A percentile compares a stretch with the other conserved stretches of the same genome.
Conservation (phyloP, 208 protist species). For the Leishmania amazonensis region DNA sequence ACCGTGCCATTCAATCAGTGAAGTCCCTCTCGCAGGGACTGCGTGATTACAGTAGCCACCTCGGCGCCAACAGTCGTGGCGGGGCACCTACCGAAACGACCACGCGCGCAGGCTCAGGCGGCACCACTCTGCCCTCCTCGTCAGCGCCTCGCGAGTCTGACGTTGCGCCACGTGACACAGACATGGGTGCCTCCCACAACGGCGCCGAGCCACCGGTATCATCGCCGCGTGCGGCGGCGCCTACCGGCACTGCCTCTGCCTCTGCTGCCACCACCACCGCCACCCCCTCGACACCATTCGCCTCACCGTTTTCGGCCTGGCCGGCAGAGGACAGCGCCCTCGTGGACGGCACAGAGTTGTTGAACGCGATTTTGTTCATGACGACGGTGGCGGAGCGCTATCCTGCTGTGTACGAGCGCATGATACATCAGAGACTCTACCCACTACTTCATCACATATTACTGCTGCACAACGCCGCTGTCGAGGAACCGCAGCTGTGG, state of each 20-base stretch:
- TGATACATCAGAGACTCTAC: conserved; percentile 44
- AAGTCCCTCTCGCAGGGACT: conserved; percentile 17
- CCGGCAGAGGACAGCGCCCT: conserved; percentile 21
- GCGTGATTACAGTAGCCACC: neutral
- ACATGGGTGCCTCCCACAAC: neutral
- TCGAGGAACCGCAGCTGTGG: conserved; percentile 25
- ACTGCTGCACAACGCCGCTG: conserved; percentile 23
- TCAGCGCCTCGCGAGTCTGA: neutral
- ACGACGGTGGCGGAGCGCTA: conserved; percentile 39
- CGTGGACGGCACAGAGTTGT: conserved; percentile 35
- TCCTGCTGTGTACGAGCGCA: conserved; percentile 46
- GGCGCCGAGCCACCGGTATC: neutral
- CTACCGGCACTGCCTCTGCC: neutral
- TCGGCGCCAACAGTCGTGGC: neutral
- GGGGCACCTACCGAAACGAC: neutral
- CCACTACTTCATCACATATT: conserved; percentile 54
- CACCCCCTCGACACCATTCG: neutral
- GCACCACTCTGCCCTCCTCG: neutral
- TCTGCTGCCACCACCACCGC: neutral
- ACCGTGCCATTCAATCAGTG: conserved; percentile 27
- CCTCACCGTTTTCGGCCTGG: conserved; percentile 2
- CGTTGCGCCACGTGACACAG: neutral
- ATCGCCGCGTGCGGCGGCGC: neutral
- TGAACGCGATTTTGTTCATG: conserved; percentile 55
- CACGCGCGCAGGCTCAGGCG: neutral